Evolutionary conservation across 179 eudicot species (phyloP).

Genomic region (Silene vulgaris): DNA sequence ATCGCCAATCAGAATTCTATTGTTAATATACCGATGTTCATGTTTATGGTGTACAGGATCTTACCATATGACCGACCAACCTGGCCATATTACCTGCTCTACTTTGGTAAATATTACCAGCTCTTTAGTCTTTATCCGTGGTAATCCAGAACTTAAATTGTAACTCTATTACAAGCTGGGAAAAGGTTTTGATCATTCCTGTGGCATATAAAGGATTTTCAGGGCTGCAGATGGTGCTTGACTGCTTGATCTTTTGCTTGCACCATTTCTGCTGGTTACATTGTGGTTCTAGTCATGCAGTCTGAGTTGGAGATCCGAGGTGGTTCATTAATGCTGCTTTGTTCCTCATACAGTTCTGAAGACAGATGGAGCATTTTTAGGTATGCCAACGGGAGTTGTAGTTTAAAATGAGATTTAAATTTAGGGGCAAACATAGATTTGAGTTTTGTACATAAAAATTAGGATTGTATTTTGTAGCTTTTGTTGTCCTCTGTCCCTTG

Average conservation of each 20-base stretch:
- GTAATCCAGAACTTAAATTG: neutral
- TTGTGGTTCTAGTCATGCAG: neutral
- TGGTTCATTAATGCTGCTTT: neutral
- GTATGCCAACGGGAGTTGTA: neutral
- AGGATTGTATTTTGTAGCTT: neutral
- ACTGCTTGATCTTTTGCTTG: neutral
- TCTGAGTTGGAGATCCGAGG: neutral
- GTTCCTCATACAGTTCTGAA: neutral
- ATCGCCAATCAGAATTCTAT: neutral
- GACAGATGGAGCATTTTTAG: neutral
- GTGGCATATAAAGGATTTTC: neutral
- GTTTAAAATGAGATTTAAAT: conserved; percentile 7
- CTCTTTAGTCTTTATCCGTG: neutral
- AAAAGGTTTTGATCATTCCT: neutral
- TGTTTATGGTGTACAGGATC: conserved; percentile 1
- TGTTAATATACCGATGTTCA: no score
- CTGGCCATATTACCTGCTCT: neutral
- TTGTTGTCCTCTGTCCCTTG: neutral
- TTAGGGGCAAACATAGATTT: neutral
- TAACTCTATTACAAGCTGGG: neutral
- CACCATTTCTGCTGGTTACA: neutral
- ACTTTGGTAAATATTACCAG: conserved; percentile 7
- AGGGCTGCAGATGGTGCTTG: neutral
- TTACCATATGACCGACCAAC: neutral
- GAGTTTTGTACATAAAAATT: neutral